Base-by-base conservation (phyloP, 2,329 filamentous ascomycete species). In the Aspergillus niger region DNA sequence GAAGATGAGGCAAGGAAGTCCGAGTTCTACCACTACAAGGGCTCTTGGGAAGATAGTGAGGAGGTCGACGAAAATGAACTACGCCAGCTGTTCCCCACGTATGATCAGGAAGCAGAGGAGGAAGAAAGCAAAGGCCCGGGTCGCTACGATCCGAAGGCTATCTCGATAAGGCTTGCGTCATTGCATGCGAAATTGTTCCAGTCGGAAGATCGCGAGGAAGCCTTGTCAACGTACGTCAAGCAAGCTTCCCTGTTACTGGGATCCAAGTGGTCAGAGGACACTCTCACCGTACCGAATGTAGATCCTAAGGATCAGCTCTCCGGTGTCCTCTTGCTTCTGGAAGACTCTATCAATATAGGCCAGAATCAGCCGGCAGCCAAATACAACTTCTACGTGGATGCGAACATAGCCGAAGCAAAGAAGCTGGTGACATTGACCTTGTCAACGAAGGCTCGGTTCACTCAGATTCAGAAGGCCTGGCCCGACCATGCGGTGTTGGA, bases 351-450 rank as follows among this genome's bases (percentile, higher is more conserved):
- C 30, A 74, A 82, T 39, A 78, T 80, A 39, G 82, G 84, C 54
- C 74, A 72, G 22, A 71, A 66, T n/a, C 76, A 77, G 4, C 70
- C 79, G 2, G 67, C 76, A 0, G 76, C 75, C 32, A 74, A 80
- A 24, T 96, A 94, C 80, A 97, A 97, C 76, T 97, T 99, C 74
- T 99, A 99, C 75, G 88, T 85, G 0, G 89, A 96, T 69, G 75
- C 89, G 2, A 96, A 98, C 69, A 79, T 94, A 11, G 74, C 80
- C 1, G 91, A 98, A 77, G 87, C 88, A 8, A 88, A 89, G 62
- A 90, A 87, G 62, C 82, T 97, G 3, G 86, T 95, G 26, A 77
- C 75, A 0, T 79, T 97, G 8, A 81, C 92, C 10, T 83, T 88
- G 68, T 85, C 86, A 54, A 86, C 94, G 49, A 88, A 90, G 70